Evolutionary conservation across 805 yeast genomes (phyloP).

Genomic region (Candida tibetensis): DNA sequence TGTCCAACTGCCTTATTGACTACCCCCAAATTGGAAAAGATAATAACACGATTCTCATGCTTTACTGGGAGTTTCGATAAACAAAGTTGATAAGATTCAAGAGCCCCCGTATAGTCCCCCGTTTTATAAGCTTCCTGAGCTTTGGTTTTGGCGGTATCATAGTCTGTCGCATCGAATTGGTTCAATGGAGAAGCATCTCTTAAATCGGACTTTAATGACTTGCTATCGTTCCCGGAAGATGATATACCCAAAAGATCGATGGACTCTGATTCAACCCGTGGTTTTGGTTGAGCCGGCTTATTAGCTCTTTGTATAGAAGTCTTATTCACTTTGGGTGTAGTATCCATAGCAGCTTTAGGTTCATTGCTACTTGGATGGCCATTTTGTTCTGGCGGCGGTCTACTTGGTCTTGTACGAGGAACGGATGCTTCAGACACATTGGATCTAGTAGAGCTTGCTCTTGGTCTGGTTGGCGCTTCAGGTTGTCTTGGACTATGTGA

Average conservation of each 20-base stretch:
- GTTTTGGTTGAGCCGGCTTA: constrained; percentile 11
- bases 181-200: constrained; percentile 25
- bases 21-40: constrained; percentile 70
- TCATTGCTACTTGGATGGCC: not conserved
- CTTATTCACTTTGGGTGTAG: not conserved
- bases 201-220: constrained; percentile 6
- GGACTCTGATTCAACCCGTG: constrained; percentile 17
- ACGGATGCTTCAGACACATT: not conserved
- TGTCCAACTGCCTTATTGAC: constrained; percentile 14
- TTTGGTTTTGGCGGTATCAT: constrained; percentile 48
- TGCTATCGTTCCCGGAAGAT: not conserved
- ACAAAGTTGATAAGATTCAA: constrained; percentile 54
- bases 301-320: not conserved
- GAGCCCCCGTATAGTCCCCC: constrained; percentile 80
- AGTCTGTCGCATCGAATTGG: constrained; percentile 39
- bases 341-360: not conserved
- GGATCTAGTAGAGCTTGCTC: not conserved
- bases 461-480: too few species aligned
- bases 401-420: not conserved
- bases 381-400: not conserved
- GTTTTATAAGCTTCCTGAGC: constrained; percentile 66
- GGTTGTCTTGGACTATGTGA: not conserved
- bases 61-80: constrained; percentile 51
- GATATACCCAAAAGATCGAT: constrained; percentile 31
- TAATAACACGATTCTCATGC: constrained; percentile 65